Evolutionary conservation across 805 yeast species (phyloP).

Genomic region (Millerozyma acaciae): DNA sequence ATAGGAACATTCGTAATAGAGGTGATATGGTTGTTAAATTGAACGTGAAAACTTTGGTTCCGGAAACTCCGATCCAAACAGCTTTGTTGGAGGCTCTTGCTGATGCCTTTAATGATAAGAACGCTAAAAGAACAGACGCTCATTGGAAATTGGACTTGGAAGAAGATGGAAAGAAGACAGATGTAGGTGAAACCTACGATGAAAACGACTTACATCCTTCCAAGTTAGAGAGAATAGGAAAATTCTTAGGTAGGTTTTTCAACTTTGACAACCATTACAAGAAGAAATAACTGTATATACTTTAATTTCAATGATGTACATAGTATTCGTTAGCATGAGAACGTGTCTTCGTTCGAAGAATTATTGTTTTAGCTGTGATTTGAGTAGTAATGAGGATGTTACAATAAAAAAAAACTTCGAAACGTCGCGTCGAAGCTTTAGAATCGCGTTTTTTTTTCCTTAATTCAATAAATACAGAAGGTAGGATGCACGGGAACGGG

Average conservation of each 20-base stretch:
- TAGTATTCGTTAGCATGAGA: slow-evolving; percentile 1
- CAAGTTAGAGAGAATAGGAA: slow-evolving; percentile 53
- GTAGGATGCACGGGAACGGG: too few species aligned
- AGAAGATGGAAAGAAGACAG: slow-evolving; percentile 13
- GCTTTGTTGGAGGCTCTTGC: slow-evolving; percentile 93
- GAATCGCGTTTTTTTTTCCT: too few species aligned
- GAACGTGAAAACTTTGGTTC: slow-evolving; percentile 66
- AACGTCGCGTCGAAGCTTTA: too few species aligned
- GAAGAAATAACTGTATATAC: slow-evolving; percentile 7
- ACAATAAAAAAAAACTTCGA: too few species aligned
- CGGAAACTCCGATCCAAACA: slow-evolving; percentile 78
- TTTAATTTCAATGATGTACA: slow-evolving; percentile 1
- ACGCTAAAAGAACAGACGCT: slow-evolving; percentile 66
- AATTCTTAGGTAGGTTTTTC: slow-evolving; percentile 55
- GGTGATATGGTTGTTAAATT: slow-evolving; percentile 80
- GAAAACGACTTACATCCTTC: slow-evolving; percentile 44
- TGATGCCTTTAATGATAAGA: slow-evolving; percentile 76
- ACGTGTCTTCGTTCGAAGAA: not conserved
- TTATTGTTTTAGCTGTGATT: not conserved
- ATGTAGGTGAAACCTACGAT: slow-evolving; percentile 21
- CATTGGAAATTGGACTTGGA: slow-evolving; percentile 35
- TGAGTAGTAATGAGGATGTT: too few species aligned
- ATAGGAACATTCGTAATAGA: slow-evolving; percentile 48
- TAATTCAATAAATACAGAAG: too few species aligned
- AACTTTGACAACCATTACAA: slow-evolving; percentile 29